Evolutionary conservation across 345 rosid species (phyloP), one percentile per base, ranked within the genome.

Genomic region (Populus nigra): DNA sequence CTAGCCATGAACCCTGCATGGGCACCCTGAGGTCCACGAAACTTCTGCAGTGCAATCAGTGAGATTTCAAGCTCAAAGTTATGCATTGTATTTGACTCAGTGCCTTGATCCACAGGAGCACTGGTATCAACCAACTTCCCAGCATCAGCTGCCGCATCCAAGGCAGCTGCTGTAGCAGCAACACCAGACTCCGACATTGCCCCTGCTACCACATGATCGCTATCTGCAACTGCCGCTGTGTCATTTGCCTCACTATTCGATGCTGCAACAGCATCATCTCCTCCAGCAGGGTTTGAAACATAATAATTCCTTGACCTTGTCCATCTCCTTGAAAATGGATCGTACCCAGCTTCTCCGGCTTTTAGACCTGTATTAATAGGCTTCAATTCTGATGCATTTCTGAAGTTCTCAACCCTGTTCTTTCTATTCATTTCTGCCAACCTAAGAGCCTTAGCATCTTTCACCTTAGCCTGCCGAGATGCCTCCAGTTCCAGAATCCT

Each of bases 291-390:
- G 72, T 86, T 88, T 16, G 91, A 88, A n/a, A 84, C 88, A 71
- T 89, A 96, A 85, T 94, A 96, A 83, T 94, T 96, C 65, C 89
- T 91, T 67, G 98, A 96, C 80, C 97, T 89, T 8, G 99, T 94
- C 99, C 99, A 94, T 85, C 98, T 89, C 78, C 99, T 92, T 36
- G 99, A 96, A 88, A 94, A 96, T 49, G 99, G 98, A 83, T 96
- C 99, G 73, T 94, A 96, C 36, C 98, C 97, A 39, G 93, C 99
- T 85, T 96, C 99, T 71, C 98, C 99, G 16, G 95, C 99, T 82
- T 96, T 96, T 74, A 92, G 88, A 79, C 76, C 76, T 15, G 91
- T 86, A 49, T 86, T 84, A 9, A 81, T 62, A 0, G 91, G 90
- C 80, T 88, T 96, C 61, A 89, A 31, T 77, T 85, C 98, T 0